These are phyloP conservation scores for Rhizopus arrhizus DNA, from an alignment of 371 early-diverging fungal species.

Conservation along the genomic window DNA sequence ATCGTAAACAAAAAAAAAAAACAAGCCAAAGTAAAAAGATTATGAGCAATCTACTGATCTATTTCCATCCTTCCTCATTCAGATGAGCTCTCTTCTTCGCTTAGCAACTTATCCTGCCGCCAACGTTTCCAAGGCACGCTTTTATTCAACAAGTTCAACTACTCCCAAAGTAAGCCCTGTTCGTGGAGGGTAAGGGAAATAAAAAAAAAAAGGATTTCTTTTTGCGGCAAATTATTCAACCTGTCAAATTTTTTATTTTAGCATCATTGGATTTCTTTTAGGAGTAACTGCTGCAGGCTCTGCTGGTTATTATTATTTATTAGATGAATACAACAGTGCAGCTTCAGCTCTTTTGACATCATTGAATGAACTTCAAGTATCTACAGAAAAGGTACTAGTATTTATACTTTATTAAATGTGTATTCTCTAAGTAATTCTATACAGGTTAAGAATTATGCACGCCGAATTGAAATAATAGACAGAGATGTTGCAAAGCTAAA, in stretches of 20 bases:
- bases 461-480: constrained; percentile 74
- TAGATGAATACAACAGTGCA: constrained; percentile 80
- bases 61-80: no score
- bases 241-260: constrained; percentile 9
- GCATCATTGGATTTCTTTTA: constrained; percentile 78
- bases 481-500: constrained; percentile 64
- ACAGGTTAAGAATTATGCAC: constrained; percentile 58
- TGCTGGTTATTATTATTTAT: constrained; percentile 77
- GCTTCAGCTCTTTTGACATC: constrained; percentile 70
- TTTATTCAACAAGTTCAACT: constrained; percentile 17
- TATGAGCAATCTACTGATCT: no score
- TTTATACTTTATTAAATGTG: not conserved
- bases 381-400: constrained; percentile 68
- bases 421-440: not conserved
- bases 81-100: constrained; percentile 37
- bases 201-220: not conserved
- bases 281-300: constrained; percentile 77
- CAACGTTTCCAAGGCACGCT: constrained; percentile 9
- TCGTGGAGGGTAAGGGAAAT: constrained; percentile 34
- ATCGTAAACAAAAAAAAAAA: no score
- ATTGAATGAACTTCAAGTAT: constrained; percentile 74
- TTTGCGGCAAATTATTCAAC: no score
- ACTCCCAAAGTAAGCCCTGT: constrained; percentile 29
- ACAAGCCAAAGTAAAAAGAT: no score
- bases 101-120: constrained; percentile 22